Percentiles rank a stretch among this genome's conserved stretches.
These are phyloP conservation scores for Moricandia arvensis DNA, from an alignment of 345 rosid species.

Conservation along the genomic window DNA sequence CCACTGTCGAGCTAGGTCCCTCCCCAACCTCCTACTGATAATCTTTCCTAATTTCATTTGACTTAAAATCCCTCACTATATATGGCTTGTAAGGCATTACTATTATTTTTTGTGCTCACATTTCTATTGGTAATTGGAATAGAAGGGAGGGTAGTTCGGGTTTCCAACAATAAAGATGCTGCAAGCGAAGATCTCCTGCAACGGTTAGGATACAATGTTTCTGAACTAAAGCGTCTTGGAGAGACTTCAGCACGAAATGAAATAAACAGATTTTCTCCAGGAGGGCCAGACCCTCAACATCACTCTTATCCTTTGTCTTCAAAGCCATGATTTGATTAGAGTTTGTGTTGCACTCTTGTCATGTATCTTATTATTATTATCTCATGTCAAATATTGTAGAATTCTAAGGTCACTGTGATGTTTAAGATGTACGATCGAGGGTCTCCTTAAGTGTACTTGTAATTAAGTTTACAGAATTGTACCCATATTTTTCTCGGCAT, in stretches of 20 bases:
- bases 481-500: neutral
- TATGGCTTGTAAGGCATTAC: slow-evolving; percentile 23
- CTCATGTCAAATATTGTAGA: neutral
- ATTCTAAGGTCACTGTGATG: neutral
- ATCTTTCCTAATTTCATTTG: slow-evolving; percentile 9
- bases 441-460: slow-evolving; percentile 5
- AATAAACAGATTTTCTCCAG: slow-evolving; percentile 35
- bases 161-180: slow-evolving; percentile 16
- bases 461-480: neutral
- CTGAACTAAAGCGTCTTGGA: slow-evolving; percentile 27
- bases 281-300: slow-evolving; percentile 43
- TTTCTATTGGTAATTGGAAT: slow-evolving; percentile 6
- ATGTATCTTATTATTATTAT: neutral
- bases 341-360: slow-evolving; percentile 8
- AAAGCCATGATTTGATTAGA: slow-evolving; percentile 22
- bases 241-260: slow-evolving; percentile 5
- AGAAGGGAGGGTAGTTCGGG: slow-evolving; percentile 27
- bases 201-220: slow-evolving; percentile 36
- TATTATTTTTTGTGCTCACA: slow-evolving; percentile 11
- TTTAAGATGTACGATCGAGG: slow-evolving; percentile 19
- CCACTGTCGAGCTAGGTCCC: neutral
- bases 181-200: slow-evolving; percentile 27
- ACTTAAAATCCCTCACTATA: neutral
- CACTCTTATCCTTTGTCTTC: slow-evolving; percentile 31
- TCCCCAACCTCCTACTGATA: neutral